Evolutionary conservation across 768 basidiomycete species (phyloP), one percentile per base, ranked within the genome.

Genomic region (Chalciporus piperatus): DNA sequence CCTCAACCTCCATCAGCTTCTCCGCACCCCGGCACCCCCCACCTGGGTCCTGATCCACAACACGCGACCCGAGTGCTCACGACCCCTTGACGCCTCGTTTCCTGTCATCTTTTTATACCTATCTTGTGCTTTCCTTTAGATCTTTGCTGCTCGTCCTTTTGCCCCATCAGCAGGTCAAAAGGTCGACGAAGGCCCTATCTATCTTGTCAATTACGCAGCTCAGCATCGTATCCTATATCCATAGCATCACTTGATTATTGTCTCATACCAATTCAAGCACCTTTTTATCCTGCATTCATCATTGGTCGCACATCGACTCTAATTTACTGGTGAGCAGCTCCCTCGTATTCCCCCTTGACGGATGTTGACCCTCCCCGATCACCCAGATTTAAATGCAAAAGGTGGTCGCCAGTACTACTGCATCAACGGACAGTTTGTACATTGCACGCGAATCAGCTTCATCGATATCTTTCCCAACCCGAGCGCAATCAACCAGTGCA

Each of bases 321-420:
- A 70, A 69, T 76, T 78, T 76, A 77, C 74, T 76, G 71, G 76
- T 73, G 49, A 60, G 74, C 63, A 42, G 30, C 48, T 62, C 22
- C 48, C 46, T 49, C 50, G 47, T 55, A 52, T 59, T 51, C 47
- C 14, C 37, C 33, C 20, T 51, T 19, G 53, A 22, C 40, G 37
- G 10, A 51, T 45, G 28, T 65, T 62, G 59, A 67, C 62, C 64
- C 59, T 37, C 42, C 57, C 1, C 9, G 27, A 62, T 61, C 58
- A 57, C 25, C 61, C 62, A 73, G 68, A 72, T 79, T 81, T 80
- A 79, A 79, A 87, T 87, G 84, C 81, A 80, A 79, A 77, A 80
- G 73, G 76, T 79, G 76, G 81, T 84, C 72, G 77, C 81, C 76
- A 71, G 79, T 63, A 65, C 75, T 73, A 74, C 79, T 57, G 74